These are phyloP conservation scores for Epichloe hybrida DNA, from an alignment of 2,329 filamentous ascomycete species.

Conservation along the genomic window DNA sequence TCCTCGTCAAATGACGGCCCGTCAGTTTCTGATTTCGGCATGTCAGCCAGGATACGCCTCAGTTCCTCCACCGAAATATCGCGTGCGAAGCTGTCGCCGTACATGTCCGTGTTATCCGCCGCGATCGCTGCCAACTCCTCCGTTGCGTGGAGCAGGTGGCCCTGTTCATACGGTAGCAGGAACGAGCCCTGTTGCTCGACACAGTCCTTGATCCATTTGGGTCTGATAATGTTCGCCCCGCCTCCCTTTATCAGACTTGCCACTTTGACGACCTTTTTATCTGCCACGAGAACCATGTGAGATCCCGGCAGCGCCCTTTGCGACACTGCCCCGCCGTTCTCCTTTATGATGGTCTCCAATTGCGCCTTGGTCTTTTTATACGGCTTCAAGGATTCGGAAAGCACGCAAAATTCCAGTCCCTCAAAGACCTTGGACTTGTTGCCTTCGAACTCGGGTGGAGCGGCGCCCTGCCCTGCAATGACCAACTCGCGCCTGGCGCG, in stretches of 20 bases:
- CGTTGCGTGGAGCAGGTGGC: slow-evolving; percentile 60
- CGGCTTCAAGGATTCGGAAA: slow-evolving; percentile 61
- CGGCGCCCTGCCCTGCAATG: slow-evolving; percentile 47
- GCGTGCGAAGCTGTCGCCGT: slow-evolving; percentile 70
- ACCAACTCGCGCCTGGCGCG: slow-evolving; percentile 54
- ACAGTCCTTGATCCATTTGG: slow-evolving; percentile 75
- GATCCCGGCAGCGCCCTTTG: slow-evolving; percentile 54
- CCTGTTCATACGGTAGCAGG: slow-evolving; percentile 46
- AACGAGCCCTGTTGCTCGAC: slow-evolving; percentile 44
- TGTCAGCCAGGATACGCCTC: slow-evolving; percentile 31
- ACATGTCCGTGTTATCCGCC: slow-evolving; percentile 55
- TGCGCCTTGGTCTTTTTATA: slow-evolving; percentile 64
- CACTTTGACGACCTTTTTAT: slow-evolving; percentile 69
- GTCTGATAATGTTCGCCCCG: slow-evolving; percentile 58
- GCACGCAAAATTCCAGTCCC: slow-evolving; percentile 66
- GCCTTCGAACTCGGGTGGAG: slow-evolving; percentile 31
- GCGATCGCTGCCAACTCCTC: slow-evolving; percentile 41
- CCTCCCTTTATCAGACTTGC: slow-evolving; percentile 67
- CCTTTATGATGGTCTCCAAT: slow-evolving; percentile 69
- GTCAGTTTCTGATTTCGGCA: slow-evolving; percentile 34
- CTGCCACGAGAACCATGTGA: slow-evolving; percentile 60
- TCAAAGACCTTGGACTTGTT: slow-evolving; percentile 55
- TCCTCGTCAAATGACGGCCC: slow-evolving; percentile 29
- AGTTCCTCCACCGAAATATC: slow-evolving; percentile 55
- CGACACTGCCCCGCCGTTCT: slow-evolving; percentile 66